Evolutionary conservation across 2,329 filamentous ascomycete species (phyloP), one percentile per base, ranked within the genome.

Genomic region (Didymella arachidicola): DNA sequence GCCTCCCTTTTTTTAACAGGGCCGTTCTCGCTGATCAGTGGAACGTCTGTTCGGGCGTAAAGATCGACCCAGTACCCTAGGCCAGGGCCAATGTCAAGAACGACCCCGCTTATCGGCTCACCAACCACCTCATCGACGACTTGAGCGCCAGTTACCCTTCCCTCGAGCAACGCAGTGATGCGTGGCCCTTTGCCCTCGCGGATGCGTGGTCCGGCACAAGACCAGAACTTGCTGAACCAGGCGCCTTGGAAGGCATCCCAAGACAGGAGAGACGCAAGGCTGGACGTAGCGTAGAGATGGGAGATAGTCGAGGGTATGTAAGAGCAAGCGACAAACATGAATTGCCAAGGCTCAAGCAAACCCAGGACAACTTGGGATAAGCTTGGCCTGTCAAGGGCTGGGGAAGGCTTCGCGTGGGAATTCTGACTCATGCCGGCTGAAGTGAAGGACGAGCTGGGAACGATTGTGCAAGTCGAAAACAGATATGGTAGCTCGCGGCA

Each of bases 21-120:
- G 22, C 38, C 44, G 25, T 45, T 34, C 18, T 44, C 25, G n/a
- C 44, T 38, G 7, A 51, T 22, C 16, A 63, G 48, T 1, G 63
- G 61, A 6, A 59, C 46, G 14, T 58, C 49, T 3, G 55, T 47
- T 16, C 53, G 42, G 2, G 48, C 54, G 29, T 62, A 66, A 22
- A 66, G 25, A 49, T 66, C 63, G 2, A 66, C 58, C 63, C 61
- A 66, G 36, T 61, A 66, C 1, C 63, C 63, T 7, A 61, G n/a
- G n/a, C 63, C 63, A 1, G 63, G 63, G 1, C 63, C 63, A 19
- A 66, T 64, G 19, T 66, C 63, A 11, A 66, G 30, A 1, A 66
- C 57, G 11, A 62, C 49, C 6, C 63, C 63, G n/a, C 57, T 56
- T 14, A 64, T 54, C 14, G 63, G 59, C 30, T 51, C 49, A 11